Conservation (phyloP, 2,329 filamentous ascomycete species). For the Stachybotrys chartarum region DNA sequence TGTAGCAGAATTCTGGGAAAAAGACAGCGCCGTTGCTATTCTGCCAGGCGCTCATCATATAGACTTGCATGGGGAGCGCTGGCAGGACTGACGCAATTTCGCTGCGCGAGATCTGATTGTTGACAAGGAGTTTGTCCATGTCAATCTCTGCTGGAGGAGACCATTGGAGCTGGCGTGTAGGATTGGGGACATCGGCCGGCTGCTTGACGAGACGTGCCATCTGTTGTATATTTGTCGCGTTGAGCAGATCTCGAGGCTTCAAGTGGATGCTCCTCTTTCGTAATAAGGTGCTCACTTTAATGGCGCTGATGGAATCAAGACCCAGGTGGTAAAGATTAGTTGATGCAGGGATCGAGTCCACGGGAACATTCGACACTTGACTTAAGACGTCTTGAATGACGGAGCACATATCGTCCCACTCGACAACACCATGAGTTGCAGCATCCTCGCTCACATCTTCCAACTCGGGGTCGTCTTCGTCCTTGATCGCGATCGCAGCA, state of each 20-base stretch:
- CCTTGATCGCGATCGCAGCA: conserved; percentile 15
- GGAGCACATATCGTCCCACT: conserved; percentile 27
- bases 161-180: conserved; percentile 8
- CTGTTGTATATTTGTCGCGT: conserved; percentile 53
- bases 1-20: conserved; percentile 64
- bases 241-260: conserved; percentile 64
- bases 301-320: conserved; percentile 85
- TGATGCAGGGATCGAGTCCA: conserved; percentile 48
- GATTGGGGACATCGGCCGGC: neutral
- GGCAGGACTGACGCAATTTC: conserved; percentile 56
- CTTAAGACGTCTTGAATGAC: conserved; percentile 41
- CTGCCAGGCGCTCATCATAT: conserved; percentile 75
- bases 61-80: conserved; percentile 68
- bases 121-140: conserved; percentile 25
- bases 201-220: conserved; percentile 41
- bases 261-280: conserved; percentile 56
- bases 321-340: conserved; percentile 77
- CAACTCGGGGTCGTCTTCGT: neutral
- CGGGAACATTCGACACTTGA: conserved; percentile 53
- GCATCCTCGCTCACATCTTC: neutral
- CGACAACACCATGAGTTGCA: neutral
- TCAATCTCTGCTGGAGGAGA: conserved; percentile 30
- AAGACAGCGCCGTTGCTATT: conserved; percentile 61
- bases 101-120: conserved; percentile 30
- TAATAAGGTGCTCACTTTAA: conserved; percentile 70